Percentiles rank a stretch among this genome's conserved stretches.
Evolutionary conservation across 164 flowering plant genomes (phyloP).

Genomic region (Annona squamosa): DNA sequence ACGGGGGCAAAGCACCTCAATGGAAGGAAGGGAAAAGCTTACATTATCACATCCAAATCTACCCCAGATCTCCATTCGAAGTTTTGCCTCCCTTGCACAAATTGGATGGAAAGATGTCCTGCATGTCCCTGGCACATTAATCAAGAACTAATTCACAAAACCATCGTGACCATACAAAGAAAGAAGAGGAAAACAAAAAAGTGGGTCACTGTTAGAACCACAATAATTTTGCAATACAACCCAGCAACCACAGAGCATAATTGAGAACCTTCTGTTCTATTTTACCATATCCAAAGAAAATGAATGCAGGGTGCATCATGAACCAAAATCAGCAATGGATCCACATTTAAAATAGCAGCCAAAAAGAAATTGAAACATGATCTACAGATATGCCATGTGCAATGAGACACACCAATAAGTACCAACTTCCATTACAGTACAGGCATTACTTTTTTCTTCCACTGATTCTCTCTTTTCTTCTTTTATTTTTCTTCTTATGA

Average conservation of each 20-base stretch:
- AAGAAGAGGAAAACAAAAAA: neutral
- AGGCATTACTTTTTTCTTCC: no score
- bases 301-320: neutral
- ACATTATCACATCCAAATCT: slow-evolving; percentile 71
- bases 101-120: slow-evolving; percentile 91
- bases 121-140: slow-evolving; percentile 60
- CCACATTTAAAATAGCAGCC: neutral
- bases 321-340: neutral
- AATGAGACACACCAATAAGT: no score
- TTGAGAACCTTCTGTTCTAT: no score
- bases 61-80: slow-evolving; percentile 92
- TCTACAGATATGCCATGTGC: no score
- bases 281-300: neutral
- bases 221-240: neutral
- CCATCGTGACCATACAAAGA: neutral
- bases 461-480: no score
- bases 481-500: no score
- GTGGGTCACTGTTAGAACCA: slow-evolving; percentile 1
- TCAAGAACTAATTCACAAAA: neutral
- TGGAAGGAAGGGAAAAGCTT: slow-evolving; percentile 15
- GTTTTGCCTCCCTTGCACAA: slow-evolving; percentile 91
- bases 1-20: neutral
- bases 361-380: no score
- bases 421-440: no score
- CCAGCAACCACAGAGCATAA: neutral